Conservation (phyloP, 176 grass and related monocot genomes). For the Musa beccarii region DNA sequence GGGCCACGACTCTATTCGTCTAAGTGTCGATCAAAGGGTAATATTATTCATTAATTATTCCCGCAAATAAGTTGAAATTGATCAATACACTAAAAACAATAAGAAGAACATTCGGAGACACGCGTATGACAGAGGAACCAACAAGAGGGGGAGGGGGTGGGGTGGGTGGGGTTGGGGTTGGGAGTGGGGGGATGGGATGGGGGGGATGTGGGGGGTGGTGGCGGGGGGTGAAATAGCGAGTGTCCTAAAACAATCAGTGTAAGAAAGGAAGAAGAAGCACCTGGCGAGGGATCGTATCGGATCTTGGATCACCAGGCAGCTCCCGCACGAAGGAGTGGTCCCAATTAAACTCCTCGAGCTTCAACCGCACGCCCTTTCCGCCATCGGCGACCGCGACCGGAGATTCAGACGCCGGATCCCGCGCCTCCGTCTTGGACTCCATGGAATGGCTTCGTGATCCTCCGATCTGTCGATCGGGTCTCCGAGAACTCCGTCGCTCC, state of each 20-base stretch:
- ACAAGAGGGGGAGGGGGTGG: no score
- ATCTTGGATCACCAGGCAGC: slow-evolving; percentile 63
- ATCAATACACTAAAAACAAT: no score
- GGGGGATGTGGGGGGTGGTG: no score
- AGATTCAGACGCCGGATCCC: slow-evolving; percentile 1
- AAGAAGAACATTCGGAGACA: no score
- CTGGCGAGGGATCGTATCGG: slow-evolving; percentile 50
- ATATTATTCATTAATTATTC: no score
- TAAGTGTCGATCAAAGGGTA: no score
- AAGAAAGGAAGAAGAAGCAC: slow-evolving; percentile 3
- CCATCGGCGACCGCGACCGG: not conserved
- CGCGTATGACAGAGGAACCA: no score
- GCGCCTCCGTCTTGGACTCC: slow-evolving; percentile 10
- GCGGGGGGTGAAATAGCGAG: not conserved
- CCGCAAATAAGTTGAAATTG: no score
- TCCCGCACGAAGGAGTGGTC: slow-evolving; percentile 75
- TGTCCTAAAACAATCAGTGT: not conserved
- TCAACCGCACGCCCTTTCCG: slow-evolving; percentile 9
- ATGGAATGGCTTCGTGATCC: not conserved
- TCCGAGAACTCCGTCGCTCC: slow-evolving; percentile 9
- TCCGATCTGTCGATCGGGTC: slow-evolving; percentile 19
- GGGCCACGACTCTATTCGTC: no score
- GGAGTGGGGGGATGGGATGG: no score
- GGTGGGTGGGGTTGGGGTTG: not conserved
- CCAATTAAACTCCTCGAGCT: slow-evolving; percentile 71